Evolutionary conservation across 208 protist species (phyloP).

Genomic region (Trypanosoma platydactyli): DNA sequence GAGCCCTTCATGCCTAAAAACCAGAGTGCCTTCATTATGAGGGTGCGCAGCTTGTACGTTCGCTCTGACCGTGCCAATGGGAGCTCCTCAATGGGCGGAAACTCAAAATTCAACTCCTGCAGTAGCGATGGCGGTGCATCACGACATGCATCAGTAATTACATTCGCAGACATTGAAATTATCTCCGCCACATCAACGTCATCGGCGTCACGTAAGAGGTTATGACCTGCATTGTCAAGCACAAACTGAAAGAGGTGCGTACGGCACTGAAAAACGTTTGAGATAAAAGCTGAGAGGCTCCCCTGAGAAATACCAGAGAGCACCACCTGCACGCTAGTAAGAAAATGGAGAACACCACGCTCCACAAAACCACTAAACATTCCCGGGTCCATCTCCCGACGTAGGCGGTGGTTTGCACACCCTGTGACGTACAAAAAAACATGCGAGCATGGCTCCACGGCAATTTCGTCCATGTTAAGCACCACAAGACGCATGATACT

Average conservation of each 20-base stretch:
- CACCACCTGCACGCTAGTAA: slow-evolving; percentile 60
- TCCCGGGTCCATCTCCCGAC: slow-evolving; percentile 10
- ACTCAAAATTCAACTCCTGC: slow-evolving; percentile 55
- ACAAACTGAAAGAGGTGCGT: slow-evolving; percentile 83
- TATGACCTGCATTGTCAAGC: slow-evolving; percentile 75
- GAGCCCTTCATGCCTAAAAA: slow-evolving; percentile 31
- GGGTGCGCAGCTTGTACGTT: slow-evolving; percentile 84
- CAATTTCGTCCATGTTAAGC: slow-evolving; percentile 40
- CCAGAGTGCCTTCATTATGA: slow-evolving; percentile 75
- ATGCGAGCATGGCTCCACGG: slow-evolving; percentile 44
- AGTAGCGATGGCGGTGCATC: slow-evolving; percentile 59
- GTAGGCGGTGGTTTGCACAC: slow-evolving; percentile 52
- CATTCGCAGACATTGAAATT: slow-evolving; percentile 67
- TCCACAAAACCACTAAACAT: slow-evolving; percentile 63
- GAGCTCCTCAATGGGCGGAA: slow-evolving; percentile 76
- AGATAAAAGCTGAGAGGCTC: slow-evolving; percentile 49
- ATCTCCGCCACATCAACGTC: slow-evolving; percentile 67
- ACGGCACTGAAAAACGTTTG: slow-evolving; percentile 66
- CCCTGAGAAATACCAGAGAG: slow-evolving; percentile 52
- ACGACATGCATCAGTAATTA: slow-evolving; percentile 70
- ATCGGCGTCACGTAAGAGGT: slow-evolving; percentile 59
- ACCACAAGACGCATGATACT: slow-evolving; percentile 53
- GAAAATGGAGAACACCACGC: slow-evolving; percentile 64
- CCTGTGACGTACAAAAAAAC: slow-evolving; percentile 73
- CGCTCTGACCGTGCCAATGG: slow-evolving; percentile 61